These are phyloP conservation scores for Fraxinus paxiana DNA, from an alignment of 305 asterid species.

Conservation along the genomic window DNA sequence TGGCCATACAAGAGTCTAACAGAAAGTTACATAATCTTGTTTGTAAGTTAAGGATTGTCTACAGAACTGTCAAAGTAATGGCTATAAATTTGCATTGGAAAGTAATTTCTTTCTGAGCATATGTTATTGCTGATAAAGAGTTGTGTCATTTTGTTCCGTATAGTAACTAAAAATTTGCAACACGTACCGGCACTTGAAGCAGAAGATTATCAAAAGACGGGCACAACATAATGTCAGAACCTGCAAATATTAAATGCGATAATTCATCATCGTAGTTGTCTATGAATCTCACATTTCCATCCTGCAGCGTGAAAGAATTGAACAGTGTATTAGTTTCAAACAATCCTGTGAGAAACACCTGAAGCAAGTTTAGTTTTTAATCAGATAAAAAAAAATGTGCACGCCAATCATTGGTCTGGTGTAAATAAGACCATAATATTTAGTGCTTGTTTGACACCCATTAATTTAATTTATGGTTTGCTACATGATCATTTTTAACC, in stretches of 20 bases:
- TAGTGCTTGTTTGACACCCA: too few relatives aligned
- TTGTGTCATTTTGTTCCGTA: constrained; percentile 1
- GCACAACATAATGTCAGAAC: constrained; percentile 71
- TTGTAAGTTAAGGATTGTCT: background rate
- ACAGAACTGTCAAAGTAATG: background rate
- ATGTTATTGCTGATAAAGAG: background rate
- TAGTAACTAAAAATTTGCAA: constrained; percentile 4
- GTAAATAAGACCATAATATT: background rate
- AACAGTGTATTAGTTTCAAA: background rate
- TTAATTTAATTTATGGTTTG: too few relatives aligned
- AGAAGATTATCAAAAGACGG: constrained; percentile 55
- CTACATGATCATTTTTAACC: too few relatives aligned
- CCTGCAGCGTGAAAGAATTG: constrained; percentile 36
- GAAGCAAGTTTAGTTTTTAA: background rate
- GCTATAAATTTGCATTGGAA: background rate
- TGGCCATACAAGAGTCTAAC: background rate
- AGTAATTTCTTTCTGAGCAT: background rate
- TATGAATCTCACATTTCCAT: constrained; percentile 45
- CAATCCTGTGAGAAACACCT: background rate
- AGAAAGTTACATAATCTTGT: background rate
- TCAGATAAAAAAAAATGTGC: background rate
- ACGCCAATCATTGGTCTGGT: background rate
- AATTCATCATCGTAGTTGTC: constrained; percentile 57
- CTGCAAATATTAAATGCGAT: constrained; percentile 62
- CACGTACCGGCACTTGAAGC: constrained; percentile 66